These are phyloP conservation scores for Parastagonospora avenae DNA, from an alignment of 2,329 filamentous ascomycete species.

Conservation along the genomic window DNA sequence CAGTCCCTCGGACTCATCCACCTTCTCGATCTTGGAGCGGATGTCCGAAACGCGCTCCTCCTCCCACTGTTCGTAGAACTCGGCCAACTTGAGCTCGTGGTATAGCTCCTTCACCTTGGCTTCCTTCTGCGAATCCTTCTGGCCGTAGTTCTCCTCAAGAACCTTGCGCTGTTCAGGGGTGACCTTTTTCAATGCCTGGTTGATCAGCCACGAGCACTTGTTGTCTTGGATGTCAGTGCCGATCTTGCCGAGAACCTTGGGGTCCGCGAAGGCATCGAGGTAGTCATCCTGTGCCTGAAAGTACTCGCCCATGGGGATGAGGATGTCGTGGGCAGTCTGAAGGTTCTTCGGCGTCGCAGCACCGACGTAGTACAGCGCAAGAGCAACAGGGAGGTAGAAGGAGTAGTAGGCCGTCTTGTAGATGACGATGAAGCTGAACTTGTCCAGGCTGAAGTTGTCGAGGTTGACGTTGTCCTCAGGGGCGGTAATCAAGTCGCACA, in stretches of 20 bases:
- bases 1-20: constrained; percentile 86
- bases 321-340: constrained; percentile 84
- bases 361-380: constrained; percentile 84
- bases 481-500: constrained; percentile 92
- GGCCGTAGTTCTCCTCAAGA: constrained; percentile 91
- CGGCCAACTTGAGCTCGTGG: constrained; percentile 81
- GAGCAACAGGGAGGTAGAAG: constrained; percentile 95
- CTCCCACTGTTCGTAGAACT: constrained; percentile 86
- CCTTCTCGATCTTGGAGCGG: constrained; percentile 71
- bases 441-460: constrained; percentile 91
- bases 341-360: constrained; percentile 88
- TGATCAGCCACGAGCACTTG: constrained; percentile 99
- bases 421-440: constrained; percentile 97
- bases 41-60: constrained; percentile 84
- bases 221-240: constrained; percentile 99
- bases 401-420: constrained; percentile 99
- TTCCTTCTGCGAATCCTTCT: constrained; percentile 84
- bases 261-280: constrained; percentile 95
- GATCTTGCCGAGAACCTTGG: constrained; percentile 94
- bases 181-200: constrained; percentile 82
- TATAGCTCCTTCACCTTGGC: constrained; percentile 86
- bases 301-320: constrained; percentile 97
- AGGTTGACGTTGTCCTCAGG: constrained; percentile 93
- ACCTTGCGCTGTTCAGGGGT: constrained; percentile 85
- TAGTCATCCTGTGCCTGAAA: constrained; percentile 99